Evolutionary conservation across 495 filamentous ascomycete genomes (phyloP).

Genomic region (Neurospora intermedia): DNA sequence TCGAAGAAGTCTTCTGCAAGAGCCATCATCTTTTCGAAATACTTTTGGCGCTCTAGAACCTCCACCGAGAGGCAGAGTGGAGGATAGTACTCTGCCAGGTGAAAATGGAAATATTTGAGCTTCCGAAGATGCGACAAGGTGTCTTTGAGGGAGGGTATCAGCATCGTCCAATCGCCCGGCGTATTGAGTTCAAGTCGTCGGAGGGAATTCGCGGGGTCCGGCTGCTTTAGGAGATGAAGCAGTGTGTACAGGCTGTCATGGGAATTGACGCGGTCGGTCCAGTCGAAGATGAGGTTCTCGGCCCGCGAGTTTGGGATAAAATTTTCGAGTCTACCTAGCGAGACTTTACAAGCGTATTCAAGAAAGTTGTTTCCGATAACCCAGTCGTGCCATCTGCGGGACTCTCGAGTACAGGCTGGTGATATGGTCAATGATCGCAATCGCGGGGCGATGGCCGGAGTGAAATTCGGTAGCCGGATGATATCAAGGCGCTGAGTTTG

Average conservation of each 20-base stretch:
- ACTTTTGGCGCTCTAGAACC: not conserved
- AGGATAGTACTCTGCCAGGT: not conserved
- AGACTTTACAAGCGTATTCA: not conserved
- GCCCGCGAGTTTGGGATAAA: not conserved
- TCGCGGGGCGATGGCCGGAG: not conserved
- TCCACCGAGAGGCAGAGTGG: not conserved
- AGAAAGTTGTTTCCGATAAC: not conserved
- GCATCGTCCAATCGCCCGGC: not conserved
- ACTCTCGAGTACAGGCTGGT: not conserved
- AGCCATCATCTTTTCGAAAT: not conserved
- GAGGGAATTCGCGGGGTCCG: not conserved
- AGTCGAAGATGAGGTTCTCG: not conserved
- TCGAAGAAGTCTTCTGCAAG: not conserved
- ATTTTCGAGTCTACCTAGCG: not conserved
- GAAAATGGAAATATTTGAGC: not conserved
- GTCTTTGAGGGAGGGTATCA: not conserved
- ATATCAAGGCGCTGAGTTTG: not conserved
- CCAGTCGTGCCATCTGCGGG: not conserved
- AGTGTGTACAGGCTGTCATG: not conserved
- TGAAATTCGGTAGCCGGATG: not conserved
- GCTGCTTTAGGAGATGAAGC: not conserved
- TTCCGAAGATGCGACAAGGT: not conserved
- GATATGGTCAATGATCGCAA: not conserved
- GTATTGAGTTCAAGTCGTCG: not conserved
- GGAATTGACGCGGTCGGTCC: not conserved